A percentile compares a stretch with the other conserved stretches of the same genome.
Conservation (phyloP, 352 stramenopile species). For the Phytopythium helicoides region DNA sequence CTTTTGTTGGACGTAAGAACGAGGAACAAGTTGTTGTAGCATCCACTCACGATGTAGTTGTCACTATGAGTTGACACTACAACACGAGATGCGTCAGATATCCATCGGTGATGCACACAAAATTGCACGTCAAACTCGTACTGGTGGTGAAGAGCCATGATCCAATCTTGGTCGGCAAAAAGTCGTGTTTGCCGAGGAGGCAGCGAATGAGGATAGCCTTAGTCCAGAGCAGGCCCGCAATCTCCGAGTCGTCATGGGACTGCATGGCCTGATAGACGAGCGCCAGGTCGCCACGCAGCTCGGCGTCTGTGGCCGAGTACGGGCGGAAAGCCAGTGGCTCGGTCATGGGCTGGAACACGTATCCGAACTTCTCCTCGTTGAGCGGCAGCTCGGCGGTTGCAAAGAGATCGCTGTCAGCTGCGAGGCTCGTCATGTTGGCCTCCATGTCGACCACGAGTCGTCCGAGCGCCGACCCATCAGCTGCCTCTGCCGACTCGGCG, state of each 20-base stretch:
- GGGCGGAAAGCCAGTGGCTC: conserved; percentile 51
- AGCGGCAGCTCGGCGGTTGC: conserved; percentile 27
- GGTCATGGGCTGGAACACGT: conserved; percentile 77
- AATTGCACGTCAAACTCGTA: conserved; percentile 21
- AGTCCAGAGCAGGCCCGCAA: conserved; percentile 63
- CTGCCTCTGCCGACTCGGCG: conserved; percentile 37
- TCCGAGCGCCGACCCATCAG: conserved; percentile 33
- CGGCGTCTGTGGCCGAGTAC: conserved; percentile 55
- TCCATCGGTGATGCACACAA: background rate
- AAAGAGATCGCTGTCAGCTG: conserved; percentile 62
- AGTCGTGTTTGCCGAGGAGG: conserved; percentile 30
- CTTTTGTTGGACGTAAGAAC: conserved; percentile 23
- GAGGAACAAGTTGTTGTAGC: conserved; percentile 72
- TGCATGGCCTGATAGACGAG: conserved; percentile 70
- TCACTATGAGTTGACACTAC: conserved; percentile 74
- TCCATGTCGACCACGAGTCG: conserved; percentile 73
- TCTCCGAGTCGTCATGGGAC: conserved; percentile 40
- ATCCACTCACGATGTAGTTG: conserved; percentile 63
- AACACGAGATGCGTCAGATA: conserved; percentile 9
- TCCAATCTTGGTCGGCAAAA: conserved; percentile 57
- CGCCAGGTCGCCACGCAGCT: conserved; percentile 50
- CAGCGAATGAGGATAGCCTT: conserved; percentile 67
- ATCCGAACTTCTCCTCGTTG: conserved; percentile 74
- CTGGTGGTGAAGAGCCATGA: conserved; percentile 79
- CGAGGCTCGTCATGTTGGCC: conserved; percentile 68